phyloP scores from a whole-genome alignment of 805 yeast genomes.

The Candida dendrica region DNA sequence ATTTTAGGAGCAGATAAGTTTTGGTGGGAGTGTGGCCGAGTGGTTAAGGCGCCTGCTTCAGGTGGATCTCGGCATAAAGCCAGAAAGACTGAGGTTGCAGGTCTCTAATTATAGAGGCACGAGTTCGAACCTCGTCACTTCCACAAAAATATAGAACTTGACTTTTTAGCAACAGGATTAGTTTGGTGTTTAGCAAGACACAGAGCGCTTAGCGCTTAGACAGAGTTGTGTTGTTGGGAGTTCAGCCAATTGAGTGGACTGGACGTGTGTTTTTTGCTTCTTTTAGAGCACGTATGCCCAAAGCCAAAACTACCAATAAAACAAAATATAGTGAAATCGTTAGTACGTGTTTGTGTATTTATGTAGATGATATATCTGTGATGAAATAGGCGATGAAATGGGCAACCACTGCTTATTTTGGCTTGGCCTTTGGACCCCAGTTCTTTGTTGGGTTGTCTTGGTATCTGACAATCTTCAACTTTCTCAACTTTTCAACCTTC shows the following conservation, averaged over 20 bases:
- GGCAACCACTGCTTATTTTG: slow-evolving; percentile 27
- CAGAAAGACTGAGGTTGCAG: slow-evolving; percentile 7
- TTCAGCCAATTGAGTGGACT: too few relatives aligned
- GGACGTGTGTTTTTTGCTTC: background rate
- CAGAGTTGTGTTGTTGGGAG: too few relatives aligned
- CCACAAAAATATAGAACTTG: slow-evolving; percentile 4
- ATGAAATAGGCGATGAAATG: too few relatives aligned
- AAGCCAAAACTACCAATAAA: too few relatives aligned
- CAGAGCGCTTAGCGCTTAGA: too few relatives aligned
- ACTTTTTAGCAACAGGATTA: background rate
- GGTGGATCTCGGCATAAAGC: slow-evolving; percentile 3
- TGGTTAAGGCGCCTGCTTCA: slow-evolving; percentile 21
- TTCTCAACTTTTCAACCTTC: slow-evolving; percentile 54
- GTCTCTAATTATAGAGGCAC: slow-evolving; percentile 17
- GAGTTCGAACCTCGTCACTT: slow-evolving; percentile 22
- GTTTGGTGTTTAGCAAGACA: too few relatives aligned
- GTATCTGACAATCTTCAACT: slow-evolving; percentile 74
- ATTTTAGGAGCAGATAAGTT: background rate
- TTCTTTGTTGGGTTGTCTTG: slow-evolving; percentile 90
- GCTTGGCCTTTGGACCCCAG: slow-evolving; percentile 96
- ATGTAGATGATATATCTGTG: too few relatives aligned
- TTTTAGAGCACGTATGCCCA: too few relatives aligned
- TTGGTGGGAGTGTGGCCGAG: slow-evolving; percentile 19
- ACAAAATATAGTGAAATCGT: too few relatives aligned
- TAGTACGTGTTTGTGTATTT: too few relatives aligned